Percentiles rank a stretch among this genome's conserved stretches.
These are phyloP conservation scores for Lachnellula cervina DNA, from an alignment of 2,329 filamentous ascomycete genomes.

Conservation along the genomic window DNA sequence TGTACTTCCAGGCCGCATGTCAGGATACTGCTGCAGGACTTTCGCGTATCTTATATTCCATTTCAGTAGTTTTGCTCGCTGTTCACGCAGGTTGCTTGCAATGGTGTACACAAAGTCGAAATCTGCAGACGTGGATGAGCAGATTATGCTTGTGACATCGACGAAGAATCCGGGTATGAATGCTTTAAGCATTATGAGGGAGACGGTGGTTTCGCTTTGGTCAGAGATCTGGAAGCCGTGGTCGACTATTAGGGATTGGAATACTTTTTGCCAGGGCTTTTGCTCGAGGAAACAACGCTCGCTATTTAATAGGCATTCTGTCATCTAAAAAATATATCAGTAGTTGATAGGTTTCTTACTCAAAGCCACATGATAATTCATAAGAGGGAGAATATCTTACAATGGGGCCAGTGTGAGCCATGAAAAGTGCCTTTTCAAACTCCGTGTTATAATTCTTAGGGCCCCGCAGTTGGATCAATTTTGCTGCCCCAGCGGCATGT, in stretches of 20 bases:
- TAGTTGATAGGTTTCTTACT: not conserved
- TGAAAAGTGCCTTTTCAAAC: conserved; percentile 35
- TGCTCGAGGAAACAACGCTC: conserved; percentile 24
- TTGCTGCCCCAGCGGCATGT: conserved; percentile 31
- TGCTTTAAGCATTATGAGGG: conserved; percentile 22
- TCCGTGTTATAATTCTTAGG: conserved; percentile 30
- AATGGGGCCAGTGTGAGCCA: conserved; percentile 33
- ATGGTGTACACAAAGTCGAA: conserved; percentile 3
- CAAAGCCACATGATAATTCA: not conserved
- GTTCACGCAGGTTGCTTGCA: conserved; percentile 2
- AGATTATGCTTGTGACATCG: conserved; percentile 24
- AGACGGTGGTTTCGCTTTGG: conserved; percentile 21
- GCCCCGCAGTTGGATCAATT: conserved; percentile 30
- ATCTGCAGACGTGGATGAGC: not conserved
- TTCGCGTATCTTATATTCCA: conserved; percentile 14
- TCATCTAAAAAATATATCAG: conserved; percentile 14
- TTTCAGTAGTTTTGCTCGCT: conserved; percentile 12
- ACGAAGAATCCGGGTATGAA: conserved; percentile 29
- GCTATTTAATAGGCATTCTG: conserved; percentile 21
- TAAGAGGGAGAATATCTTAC: conserved; percentile 10
- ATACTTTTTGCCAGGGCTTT: conserved; percentile 17
- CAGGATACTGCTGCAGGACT: not conserved
- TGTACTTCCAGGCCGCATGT: conserved; percentile 11
- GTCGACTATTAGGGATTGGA: conserved; percentile 18
- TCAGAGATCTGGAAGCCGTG: conserved; percentile 16